Evolutionary conservation across 257 asterid species (phyloP).

Genomic region (Galeopsis tetrahit): DNA sequence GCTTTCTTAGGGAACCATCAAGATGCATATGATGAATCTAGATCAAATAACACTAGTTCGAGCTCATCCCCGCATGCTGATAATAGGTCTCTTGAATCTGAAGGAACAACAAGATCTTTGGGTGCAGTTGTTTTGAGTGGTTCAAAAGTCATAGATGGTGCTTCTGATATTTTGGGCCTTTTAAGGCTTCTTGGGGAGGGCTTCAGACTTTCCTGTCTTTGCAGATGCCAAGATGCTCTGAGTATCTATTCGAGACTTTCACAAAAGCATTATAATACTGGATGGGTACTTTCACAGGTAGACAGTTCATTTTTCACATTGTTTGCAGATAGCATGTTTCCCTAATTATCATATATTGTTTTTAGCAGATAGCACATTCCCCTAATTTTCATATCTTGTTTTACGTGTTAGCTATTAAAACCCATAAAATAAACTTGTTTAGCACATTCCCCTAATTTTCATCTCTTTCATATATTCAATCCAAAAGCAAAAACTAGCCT

Average conservation of each 20-base stretch:
- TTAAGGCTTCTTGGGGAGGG: slow-evolving; percentile 93
- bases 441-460: no score
- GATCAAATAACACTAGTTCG: slow-evolving; percentile 51
- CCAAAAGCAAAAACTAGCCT: slow-evolving; percentile 7
- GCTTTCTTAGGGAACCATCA: slow-evolving; percentile 60
- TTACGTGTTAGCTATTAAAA: slow-evolving; percentile 9
- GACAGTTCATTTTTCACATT: slow-evolving; percentile 22
- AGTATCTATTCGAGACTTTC: slow-evolving; percentile 73
- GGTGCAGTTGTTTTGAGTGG: slow-evolving; percentile 52
- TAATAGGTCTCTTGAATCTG: slow-evolving; percentile 66
- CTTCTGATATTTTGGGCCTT: slow-evolving; percentile 71
- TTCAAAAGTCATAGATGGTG: slow-evolving; percentile 65
- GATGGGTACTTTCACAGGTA: slow-evolving; percentile 98
- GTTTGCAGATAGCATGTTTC: slow-evolving; percentile 6
- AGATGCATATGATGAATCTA: slow-evolving; percentile 74
- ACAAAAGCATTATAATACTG: slow-evolving; percentile 86
- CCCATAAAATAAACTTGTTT: not conserved
- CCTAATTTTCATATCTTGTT: slow-evolving; percentile 6
- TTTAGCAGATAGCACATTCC: not conserved
- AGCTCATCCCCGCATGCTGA: slow-evolving; percentile 60
- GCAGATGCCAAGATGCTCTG: slow-evolving; percentile 94
- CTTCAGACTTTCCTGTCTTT: slow-evolving; percentile 79
- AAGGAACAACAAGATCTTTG: slow-evolving; percentile 55
- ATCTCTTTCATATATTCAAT: slow-evolving; percentile 12
- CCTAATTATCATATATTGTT: slow-evolving; percentile 2